A percentile compares a stretch with the other conserved stretches of the same genome.
phyloP scores from a whole-genome alignment of 2,329 filamentous ascomycete genomes.

The Fusarium pseudoanthophilum region DNA sequence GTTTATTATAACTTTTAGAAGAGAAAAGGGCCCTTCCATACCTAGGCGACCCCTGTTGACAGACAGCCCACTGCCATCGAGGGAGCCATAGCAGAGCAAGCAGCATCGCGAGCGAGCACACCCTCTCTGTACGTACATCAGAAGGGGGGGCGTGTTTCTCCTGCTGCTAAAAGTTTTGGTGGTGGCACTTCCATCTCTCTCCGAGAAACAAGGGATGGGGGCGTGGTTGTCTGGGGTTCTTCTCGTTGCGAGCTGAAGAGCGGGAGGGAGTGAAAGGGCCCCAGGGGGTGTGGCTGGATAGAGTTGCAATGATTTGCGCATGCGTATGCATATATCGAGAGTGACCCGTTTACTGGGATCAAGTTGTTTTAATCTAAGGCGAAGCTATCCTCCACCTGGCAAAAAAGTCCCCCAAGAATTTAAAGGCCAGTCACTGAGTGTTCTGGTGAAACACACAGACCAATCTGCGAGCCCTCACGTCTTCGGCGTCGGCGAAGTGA shows the following conservation, averaged over 20 bases:
- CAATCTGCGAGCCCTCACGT: slow-evolving; percentile 40
- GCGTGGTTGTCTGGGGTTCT: slow-evolving; percentile 28
- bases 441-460: slow-evolving; percentile 42
- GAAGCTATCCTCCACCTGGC: slow-evolving; percentile 9
- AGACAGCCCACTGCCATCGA: slow-evolving; percentile 28
- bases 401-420: slow-evolving; percentile 11
- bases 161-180: slow-evolving; percentile 1
- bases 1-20: slow-evolving; percentile 41
- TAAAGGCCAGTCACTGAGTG: not conserved
- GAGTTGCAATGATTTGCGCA: slow-evolving; percentile 1
- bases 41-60: slow-evolving; percentile 35
- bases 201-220: slow-evolving; percentile 36
- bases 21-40: slow-evolving; percentile 24
- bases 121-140: slow-evolving; percentile 14
- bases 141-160: not conserved
- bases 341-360: slow-evolving; percentile 22
- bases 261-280: slow-evolving; percentile 25
- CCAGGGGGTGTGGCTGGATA: not conserved
- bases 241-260: slow-evolving; percentile 35
- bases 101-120: slow-evolving; percentile 3
- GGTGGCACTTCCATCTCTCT: slow-evolving; percentile 17
- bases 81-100: slow-evolving; percentile 6
- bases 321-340: slow-evolving; percentile 29
- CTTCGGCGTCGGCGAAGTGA: slow-evolving; percentile 43
- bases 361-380: slow-evolving; percentile 28